Base-by-base conservation (phyloP, 1,284 basidiomycete genomes). In the Rhodofomes roseus region DNA sequence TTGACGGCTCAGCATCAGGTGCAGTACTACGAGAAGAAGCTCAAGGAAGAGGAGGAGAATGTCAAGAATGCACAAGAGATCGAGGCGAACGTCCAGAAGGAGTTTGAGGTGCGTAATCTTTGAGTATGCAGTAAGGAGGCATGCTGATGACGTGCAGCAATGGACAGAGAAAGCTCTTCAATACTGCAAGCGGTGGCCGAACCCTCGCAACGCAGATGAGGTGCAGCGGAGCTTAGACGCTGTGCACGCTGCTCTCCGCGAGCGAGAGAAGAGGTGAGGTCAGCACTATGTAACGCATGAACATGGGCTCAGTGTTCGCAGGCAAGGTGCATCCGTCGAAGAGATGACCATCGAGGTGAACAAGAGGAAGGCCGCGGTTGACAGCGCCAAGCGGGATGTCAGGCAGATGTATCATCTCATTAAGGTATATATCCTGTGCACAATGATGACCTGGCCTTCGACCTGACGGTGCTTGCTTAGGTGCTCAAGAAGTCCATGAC, bases 291-390 rank as follows among this genome's bases (percentile, higher is more conserved):
- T 46, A 3, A 22, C 23, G 18, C 27, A 9, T 5, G 43, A 22
- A 29, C 8, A 16, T 18, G 22, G 41, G 1, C 60, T 60, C 11
- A 61, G n/a, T 11, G 25, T 2, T 27, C 12, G 12, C 23, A 93
- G 90, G 55, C 84, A 91, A 60, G 92, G 92, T 4, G 83, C 89
- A 4, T 83, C 85, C 5, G 81, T 93, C 2, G 93, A 95, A 58
- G 86, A 95, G 59, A 83, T 95, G 74, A 81, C 85, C 0, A 76
- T 80, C 23, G 85, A 91, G 63, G 79, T 92, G 48, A 85, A 86
- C 69, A 86, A 82, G 62, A 81, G 86, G 2, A 80, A 81, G 63
- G 77, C 76, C 2, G 81, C 79, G 27, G 70, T 85, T 18, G 80
- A 88, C 6, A 81, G 74, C 20, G 87, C 85, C 0, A 78, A 85